Evolutionary conservation across 441 rosid genomes (phyloP).

Genomic region (Brassica balearica): DNA sequence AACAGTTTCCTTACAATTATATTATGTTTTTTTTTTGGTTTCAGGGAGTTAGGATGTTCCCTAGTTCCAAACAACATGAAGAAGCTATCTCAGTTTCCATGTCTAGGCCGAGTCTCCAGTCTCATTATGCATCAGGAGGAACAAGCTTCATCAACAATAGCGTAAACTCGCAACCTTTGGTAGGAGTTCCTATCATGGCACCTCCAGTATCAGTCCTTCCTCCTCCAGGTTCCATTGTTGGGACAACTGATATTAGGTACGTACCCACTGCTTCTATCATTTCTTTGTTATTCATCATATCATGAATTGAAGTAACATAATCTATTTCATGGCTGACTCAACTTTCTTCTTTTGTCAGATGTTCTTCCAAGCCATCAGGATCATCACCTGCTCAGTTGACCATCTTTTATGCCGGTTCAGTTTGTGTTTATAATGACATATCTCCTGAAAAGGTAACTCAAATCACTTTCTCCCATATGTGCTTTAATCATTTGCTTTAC

Average conservation of each 20-base stretch:
- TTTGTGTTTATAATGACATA: conserved; percentile 63
- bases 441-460: conserved; percentile 63
- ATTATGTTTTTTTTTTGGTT: conserved; percentile 27
- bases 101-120: conserved; percentile 55
- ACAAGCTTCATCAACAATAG: conserved; percentile 43
- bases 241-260: conserved; percentile 78
- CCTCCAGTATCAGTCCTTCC: conserved; percentile 60
- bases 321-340: conserved; percentile 14
- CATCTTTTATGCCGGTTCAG: conserved; percentile 69
- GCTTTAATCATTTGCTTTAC: conserved; percentile 28
- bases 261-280: conserved; percentile 43
- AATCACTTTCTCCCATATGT: not conserved
- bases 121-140: conserved; percentile 50
- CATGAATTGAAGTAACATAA: not conserved
- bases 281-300: conserved; percentile 19
- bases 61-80: conserved; percentile 51
- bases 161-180: conserved; percentile 49
- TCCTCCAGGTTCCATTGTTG: conserved; percentile 58
- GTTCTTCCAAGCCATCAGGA: conserved; percentile 48
- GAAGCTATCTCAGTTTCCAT: conserved; percentile 53
- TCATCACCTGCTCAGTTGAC: conserved; percentile 62
- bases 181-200: conserved; percentile 64
- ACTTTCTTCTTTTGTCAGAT: conserved; percentile 45
- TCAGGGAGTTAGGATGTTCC: conserved; percentile 59
- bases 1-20: not conserved